Evolutionary conservation across 495 filamentous ascomycete species (phyloP).

Genomic region (Daldinia bambusicola): DNA sequence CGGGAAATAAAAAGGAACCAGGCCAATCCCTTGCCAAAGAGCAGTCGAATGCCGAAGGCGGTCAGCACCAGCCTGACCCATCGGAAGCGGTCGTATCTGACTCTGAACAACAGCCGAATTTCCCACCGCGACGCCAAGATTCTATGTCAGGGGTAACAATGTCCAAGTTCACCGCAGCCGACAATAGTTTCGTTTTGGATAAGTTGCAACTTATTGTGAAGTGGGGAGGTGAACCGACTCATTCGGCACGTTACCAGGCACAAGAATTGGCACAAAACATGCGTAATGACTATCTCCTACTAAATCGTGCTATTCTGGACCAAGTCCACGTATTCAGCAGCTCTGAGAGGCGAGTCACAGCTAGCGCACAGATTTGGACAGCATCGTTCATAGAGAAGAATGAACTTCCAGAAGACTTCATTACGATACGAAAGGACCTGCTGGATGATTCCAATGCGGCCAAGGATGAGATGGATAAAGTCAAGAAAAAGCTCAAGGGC

Average conservation of each 20-base stretch:
- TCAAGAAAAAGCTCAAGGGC: conserved; percentile 97
- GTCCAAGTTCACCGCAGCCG: conserved; percentile 87
- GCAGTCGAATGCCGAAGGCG: conserved; percentile 31
- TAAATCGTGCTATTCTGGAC: conserved; percentile 90
- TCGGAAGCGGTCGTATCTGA: conserved; percentile 35
- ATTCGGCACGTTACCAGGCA: conserved; percentile 94
- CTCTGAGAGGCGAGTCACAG: conserved; percentile 92
- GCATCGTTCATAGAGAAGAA: conserved; percentile 88
- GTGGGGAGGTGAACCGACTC: conserved; percentile 98
- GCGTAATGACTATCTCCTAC: conserved; percentile 90
- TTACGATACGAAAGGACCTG: conserved; percentile 90
- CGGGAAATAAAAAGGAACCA: conserved; percentile 55
- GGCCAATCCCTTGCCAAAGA: conserved; percentile 19
- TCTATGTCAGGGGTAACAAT: conserved; percentile 87
- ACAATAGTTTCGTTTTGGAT: conserved; percentile 89
- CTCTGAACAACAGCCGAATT: conserved; percentile 39
- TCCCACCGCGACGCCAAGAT: conserved; percentile 72
- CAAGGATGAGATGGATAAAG: conserved; percentile 99
- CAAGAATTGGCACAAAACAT: conserved; percentile 95
- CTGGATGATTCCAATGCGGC: conserved; percentile 99
- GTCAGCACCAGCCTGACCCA: conserved; percentile 17
- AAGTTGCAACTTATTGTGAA: conserved; percentile 98
- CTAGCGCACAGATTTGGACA: conserved; percentile 97
- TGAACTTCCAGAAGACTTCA: conserved; percentile 82
- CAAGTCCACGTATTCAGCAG: conserved; percentile 94